Evolutionary conservation across 2,329 filamentous ascomycete species (phyloP), one percentile per base, ranked within the genome.

Genomic region (Diaporthe aspalathi): DNA sequence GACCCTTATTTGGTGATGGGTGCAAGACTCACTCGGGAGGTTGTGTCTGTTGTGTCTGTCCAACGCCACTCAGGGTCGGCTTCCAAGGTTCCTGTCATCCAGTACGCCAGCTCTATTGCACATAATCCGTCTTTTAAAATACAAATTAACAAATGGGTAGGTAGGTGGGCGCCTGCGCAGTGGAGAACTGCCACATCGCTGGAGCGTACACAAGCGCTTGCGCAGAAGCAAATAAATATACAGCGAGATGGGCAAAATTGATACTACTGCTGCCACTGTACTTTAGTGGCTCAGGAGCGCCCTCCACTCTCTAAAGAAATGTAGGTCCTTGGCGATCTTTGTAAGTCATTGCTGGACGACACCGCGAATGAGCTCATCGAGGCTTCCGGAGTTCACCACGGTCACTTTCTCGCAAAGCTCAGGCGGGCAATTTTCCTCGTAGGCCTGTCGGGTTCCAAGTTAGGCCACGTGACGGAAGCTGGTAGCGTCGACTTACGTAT

Each of bases 361-460:
- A 22, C 43, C 57, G 5, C 47, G 40, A 11, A 63, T 24, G 35
- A 63, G 57, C 57, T 63, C 40, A 27, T 47, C 40, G 9, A 63
- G 24, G 27, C 40, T 63, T 5, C 57, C 57, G 20, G 57, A 63
- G 1, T 11, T 63, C 5, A 63, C 20, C 40, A 63, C 57, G 1
- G 57, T 63, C 17, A 47, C 40, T 22, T 63, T 47, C 27, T 63
- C 57, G 57, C 57, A 63, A 16, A 63, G 27, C 11, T 63, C 24
- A 6, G 57, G 24, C 11, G 57, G 57, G 20, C 57, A 63, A 5
- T 32, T 47, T 5, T 63, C 57, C 20, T 63, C 57, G 27, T 63
- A 63, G 17, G 57, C 57, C 57, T 63, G 20, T 3, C 17, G 16
- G 22, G 8, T 22, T 22, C 16, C 11, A 1, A 5, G 20, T 63